Conservation (phyloP, 257 asterid species). For the Gynochthodes officinalis region DNA sequence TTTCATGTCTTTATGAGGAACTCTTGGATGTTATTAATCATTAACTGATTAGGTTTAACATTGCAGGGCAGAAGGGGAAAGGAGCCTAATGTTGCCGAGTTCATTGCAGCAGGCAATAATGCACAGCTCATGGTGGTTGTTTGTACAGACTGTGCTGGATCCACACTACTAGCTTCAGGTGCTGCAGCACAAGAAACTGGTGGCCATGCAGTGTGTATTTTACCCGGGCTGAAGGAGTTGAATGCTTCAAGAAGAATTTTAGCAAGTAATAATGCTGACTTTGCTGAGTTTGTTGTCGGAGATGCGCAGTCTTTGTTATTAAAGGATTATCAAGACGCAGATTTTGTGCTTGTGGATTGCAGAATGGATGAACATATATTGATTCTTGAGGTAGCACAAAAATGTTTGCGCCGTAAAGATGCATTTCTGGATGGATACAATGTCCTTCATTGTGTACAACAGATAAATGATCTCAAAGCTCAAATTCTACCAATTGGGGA, state of each 20-base stretch:
- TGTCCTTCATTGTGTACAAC: conserved; percentile 14
- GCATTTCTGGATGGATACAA: conserved; percentile 23
- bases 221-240: conserved; percentile 13
- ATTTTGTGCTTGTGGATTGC: conserved; percentile 30
- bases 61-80: conserved; percentile 23
- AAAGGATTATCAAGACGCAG: conserved; percentile 19
- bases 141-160: conserved; percentile 13
- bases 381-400: conserved; percentile 13
- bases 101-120: conserved; percentile 27
- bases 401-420: not conserved
- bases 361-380: conserved; percentile 11
- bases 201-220: conserved; percentile 21
- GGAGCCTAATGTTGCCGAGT: conserved; percentile 23
- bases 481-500: conserved; percentile 28
- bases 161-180: conserved; percentile 15
- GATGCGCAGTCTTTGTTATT: conserved; percentile 11
- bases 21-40: too few relatives aligned
- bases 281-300: conserved; percentile 17
- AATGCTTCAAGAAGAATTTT: conserved; percentile 14
- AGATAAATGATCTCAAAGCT: conserved; percentile 8
- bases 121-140: conserved; percentile 24
- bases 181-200: conserved; percentile 28
- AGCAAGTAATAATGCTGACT: conserved; percentile 5
- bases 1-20: too few relatives aligned
- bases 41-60: too few relatives aligned